Conservation (phyloP, 257 asterid genomes). For the Solanum virginianum region DNA sequence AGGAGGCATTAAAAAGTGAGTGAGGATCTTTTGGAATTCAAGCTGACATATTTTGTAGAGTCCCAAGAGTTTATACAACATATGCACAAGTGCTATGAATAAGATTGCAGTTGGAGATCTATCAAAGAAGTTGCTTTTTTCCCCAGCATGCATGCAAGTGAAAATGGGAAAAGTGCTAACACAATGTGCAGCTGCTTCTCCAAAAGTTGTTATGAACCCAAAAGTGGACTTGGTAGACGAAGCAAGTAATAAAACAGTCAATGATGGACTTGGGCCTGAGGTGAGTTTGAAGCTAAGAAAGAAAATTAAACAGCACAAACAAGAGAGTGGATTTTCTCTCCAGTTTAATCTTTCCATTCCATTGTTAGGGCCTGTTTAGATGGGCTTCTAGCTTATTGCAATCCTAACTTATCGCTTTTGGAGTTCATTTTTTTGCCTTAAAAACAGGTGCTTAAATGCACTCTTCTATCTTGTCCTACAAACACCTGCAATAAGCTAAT, state of each 20-base stretch:
- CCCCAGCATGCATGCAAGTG: conserved; percentile 55
- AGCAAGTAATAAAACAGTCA: background rate
- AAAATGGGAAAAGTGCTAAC: conserved; percentile 55
- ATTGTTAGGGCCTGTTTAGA: background rate
- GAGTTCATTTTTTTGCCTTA: background rate
- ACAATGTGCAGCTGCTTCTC: conserved; percentile 76
- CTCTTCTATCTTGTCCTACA: background rate
- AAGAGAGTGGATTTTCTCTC: background rate
- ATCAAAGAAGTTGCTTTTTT: conserved; percentile 40
- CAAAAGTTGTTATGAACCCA: background rate
- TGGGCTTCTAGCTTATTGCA: background rate
- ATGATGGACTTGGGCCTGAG: background rate
- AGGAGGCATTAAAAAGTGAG: conserved; percentile 64
- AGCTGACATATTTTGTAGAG: conserved; percentile 81
- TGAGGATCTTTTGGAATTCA: conserved; percentile 61
- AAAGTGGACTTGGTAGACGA: background rate
- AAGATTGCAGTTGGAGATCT: conserved; percentile 53
- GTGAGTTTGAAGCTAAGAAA: background rate
- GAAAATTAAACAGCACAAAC: background rate
- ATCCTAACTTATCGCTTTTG: background rate
- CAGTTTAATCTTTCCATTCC: background rate
- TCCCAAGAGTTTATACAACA: conserved; percentile 67
- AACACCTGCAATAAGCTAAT: background rate
- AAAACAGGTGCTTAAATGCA: background rate
- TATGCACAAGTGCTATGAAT: conserved; percentile 45